Base-by-base conservation (phyloP, 1,284 basidiomycete species). In the Bondarzewia mesenterica region DNA sequence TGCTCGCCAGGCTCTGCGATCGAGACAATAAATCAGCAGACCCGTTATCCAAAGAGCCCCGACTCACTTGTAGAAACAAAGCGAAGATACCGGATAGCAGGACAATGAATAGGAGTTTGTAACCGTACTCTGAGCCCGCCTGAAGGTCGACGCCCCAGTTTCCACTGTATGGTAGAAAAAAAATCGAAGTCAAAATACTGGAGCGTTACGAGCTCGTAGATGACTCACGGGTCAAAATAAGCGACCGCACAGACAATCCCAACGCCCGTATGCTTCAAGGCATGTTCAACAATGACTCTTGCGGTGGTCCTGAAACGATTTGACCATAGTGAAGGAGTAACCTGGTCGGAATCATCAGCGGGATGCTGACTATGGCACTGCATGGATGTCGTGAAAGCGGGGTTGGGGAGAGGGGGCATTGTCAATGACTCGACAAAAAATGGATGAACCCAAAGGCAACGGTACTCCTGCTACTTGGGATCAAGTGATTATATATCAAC, bases 81-180 rank as follows among this genome's bases (percentile, higher is more conserved):
- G 90, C 93, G 48, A 91, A 84, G 15, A 93, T 58, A n/a, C 90
- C 89, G 0, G 93, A 77, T 14, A 56, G 15, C 4, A 95, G 61
- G 2, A 96, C 74, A 8, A 96, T 83, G 43, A 95, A 76, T 60
- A 94, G 93, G 29, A 96, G 75, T 56, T 82, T 80, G 71, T 93
- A 95, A 0, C 92, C 92, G 61, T 77, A 89, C 54, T 80, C 61
- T 7, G 85, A 82, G 7, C 88, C 88, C 5, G 85, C 85, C 60
- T 82, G 77, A 15, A 88, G 66, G 62, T 87, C 85, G 14, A 86
- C 84, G 7, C 79, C 79, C 85, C 86, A 89, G 59, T 86, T 86
- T 29, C 83, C 83, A 12, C 81, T 83, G 25, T 10, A 18, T 23
- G 18, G 15, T 5, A 16, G 3, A 3, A 7, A 36, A 39, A 15